phyloP scores from a whole-genome alignment of 768 basidiomycete species.

The Dendrothele bispora region DNA sequence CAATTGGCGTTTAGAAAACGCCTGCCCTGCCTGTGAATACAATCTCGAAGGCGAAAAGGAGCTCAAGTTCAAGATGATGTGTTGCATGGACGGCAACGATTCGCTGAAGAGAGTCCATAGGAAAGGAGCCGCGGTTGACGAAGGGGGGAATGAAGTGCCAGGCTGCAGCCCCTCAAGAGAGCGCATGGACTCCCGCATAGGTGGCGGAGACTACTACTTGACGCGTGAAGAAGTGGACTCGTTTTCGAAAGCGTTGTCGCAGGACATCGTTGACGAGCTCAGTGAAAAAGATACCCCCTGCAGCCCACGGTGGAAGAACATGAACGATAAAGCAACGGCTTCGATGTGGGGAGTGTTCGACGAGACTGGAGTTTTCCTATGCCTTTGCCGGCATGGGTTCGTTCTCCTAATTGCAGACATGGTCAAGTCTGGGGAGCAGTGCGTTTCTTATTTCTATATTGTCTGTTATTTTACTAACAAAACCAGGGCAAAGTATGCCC shows the following conservation, averaged over 20 bases:
- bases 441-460: not conserved
- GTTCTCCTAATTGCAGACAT: constrained; percentile 3
- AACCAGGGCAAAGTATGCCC: constrained; percentile 20
- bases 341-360: constrained; percentile 5
- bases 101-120: constrained; percentile 1
- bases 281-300: constrained; percentile 3
- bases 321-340: constrained; percentile 5
- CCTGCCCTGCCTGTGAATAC: constrained; percentile 26
- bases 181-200: not conserved
- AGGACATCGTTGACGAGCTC: not conserved
- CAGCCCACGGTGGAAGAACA: constrained; percentile 11
- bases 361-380: constrained; percentile 8
- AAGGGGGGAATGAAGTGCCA: not conserved
- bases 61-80: constrained; percentile 14
- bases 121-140: not conserved
- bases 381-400: constrained; percentile 6
- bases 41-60: constrained; percentile 16
- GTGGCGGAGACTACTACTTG: constrained; percentile 9
- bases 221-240: constrained; percentile 6
- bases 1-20: constrained; percentile 22
- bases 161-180: constrained; percentile 1
- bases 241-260: not conserved
- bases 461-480: constrained; percentile 1
- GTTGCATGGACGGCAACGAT: constrained; percentile 1
- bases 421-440: constrained; percentile 5